Evolutionary conservation across 1,139 yeast species (phyloP).

Genomic region (Lodderomyces theae): DNA sequence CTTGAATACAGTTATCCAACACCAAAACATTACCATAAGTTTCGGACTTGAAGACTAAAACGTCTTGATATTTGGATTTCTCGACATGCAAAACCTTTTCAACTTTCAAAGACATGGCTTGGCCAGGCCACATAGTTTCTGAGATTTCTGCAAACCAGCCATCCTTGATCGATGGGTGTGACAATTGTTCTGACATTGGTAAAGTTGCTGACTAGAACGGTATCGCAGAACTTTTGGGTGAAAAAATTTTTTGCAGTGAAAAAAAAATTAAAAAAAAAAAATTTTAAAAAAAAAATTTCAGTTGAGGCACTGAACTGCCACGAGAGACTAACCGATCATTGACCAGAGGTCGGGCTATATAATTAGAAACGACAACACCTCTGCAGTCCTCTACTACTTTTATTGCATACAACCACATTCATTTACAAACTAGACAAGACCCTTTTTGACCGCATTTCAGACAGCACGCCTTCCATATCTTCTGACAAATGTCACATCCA

Average conservation of each 20-base stretch:
- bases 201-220: background rate
- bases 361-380: no score
- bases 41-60: conserved; percentile 81
- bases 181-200: conserved; percentile 43
- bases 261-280: conserved; percentile 2
- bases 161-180: conserved; percentile 70
- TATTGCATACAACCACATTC: no score
- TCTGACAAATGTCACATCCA: conserved; percentile 2
- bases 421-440: no score
- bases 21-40: conserved; percentile 90
- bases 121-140: conserved; percentile 93
- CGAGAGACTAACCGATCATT: no score
- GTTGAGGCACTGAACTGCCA: no score
- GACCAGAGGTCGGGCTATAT: no score
- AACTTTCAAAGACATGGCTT: conserved; percentile 83
- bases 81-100: conserved; percentile 78
- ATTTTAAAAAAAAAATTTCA: conserved; percentile 1
- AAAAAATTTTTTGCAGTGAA: no score
- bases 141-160: conserved; percentile 93
- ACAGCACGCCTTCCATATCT: background rate
- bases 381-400: no score
- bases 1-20: conserved; percentile 87
- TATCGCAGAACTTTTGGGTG: background rate
- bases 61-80: conserved; percentile 84
- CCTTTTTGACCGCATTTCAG: no score